Base-by-base conservation (phyloP, 805 yeast species). In the Candida orba region DNA sequence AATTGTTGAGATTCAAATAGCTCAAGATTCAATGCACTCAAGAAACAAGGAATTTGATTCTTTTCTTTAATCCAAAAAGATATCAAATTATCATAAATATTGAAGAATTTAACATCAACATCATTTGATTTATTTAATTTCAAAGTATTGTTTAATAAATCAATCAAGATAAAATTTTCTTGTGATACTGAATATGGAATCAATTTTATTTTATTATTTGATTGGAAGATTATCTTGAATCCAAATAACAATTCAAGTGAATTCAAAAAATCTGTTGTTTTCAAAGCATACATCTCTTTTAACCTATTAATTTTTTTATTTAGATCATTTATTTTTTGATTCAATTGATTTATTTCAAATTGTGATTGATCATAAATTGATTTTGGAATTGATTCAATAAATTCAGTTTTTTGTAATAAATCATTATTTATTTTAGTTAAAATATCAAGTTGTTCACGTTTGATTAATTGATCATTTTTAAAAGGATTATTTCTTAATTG, bases 11-110 rank as follows among this genome's bases (percentile, higher is more conserved):
- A 27, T 40, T 82, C 84, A 64, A 76, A 81, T 14, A 87, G 59
- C 56, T 76, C 81, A 42, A 88, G 64, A 36, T 79, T 84, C 48
- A 88, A 63, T 1, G 90, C 87, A 45, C 90, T 80, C 43, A 88
- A 64, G 51, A 88, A 82, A 50, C 95, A 83, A 0, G 93, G 84
- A 14, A 86, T 75, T 51, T 84, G 87, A 25, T 73, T 74, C 50
- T 78, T 75, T 35, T 83, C 83, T 35, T 69, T 67, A 3, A 84
- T 76, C 89, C 93, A 86, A 45, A 75, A 73, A 9, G 72, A 63
- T 14, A 84, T 71, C 45, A 86, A 67, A 38, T 75, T 72, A 46
- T 75, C 75, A 62, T 69, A 64, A 45, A 67, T 67, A 10, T 54
- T 31, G 22, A 62, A 54, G 35, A 63, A 50, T 15, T 52, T 54